A percentile compares a stretch with the other conserved stretches of the same genome.
Evolutionary conservation across 176 grass and related monocot genomes (phyloP).

Genomic region (Elymus sibiricus): DNA sequence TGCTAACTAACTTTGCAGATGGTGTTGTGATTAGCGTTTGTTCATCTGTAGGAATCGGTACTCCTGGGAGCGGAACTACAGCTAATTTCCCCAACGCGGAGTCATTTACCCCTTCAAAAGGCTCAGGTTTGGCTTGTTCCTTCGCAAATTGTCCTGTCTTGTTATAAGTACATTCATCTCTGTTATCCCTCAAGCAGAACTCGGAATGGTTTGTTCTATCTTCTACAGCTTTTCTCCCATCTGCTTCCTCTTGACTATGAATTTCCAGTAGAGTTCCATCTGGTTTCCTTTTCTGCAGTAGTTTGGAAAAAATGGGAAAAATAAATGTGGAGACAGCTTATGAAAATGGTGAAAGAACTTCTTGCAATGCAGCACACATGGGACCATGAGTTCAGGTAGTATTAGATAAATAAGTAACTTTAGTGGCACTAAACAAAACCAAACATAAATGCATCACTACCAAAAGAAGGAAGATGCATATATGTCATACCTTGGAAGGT

Average conservation of each 20-base stretch:
- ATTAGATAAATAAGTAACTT: constrained; percentile 1
- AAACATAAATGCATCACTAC: not conserved
- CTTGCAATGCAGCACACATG: not conserved
- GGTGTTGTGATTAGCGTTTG: constrained; percentile 17
- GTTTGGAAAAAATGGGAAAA: not conserved
- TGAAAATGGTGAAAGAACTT: constrained; percentile 16
- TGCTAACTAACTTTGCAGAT: constrained; percentile 16
- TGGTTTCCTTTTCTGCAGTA: constrained; percentile 32
- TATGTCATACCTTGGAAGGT: constrained; percentile 35
- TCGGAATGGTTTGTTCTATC: constrained; percentile 29
- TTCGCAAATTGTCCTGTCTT: constrained; percentile 15
- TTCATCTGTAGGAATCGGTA: not conserved
- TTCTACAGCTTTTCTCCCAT: not conserved
- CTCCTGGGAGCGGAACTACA: not conserved
- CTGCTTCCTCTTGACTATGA: constrained; percentile 12
- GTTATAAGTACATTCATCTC: constrained; percentile 23
- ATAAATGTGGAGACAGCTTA: not conserved
- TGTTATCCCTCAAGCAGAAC: not conserved
- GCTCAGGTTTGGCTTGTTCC: not conserved
- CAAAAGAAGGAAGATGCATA: not conserved
- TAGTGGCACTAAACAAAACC: constrained; percentile 10
- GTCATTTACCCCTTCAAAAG: constrained; percentile 9
- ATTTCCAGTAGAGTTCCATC: constrained; percentile 9
- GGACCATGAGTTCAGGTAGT: not conserved
- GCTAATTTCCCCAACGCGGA: not conserved